A percentile compares a stretch with the other conserved stretches of the same genome.
phyloP scores from a whole-genome alignment of 2,329 filamentous ascomycete genomes.

The Colletotrichum magnum region DNA sequence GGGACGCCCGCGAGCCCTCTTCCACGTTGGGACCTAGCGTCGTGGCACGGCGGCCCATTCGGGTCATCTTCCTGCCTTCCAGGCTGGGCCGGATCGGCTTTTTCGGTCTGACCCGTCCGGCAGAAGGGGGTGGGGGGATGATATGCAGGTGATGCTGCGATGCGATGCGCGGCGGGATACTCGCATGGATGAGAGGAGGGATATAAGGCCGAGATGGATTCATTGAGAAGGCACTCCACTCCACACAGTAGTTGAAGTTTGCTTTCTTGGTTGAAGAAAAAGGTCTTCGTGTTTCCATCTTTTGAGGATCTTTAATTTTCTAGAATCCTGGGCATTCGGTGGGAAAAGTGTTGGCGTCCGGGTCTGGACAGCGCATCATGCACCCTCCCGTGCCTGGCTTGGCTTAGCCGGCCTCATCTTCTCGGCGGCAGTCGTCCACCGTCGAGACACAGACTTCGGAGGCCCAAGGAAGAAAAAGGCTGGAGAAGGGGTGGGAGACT shows the following conservation, averaged over 20 bases:
- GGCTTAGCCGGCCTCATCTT: not conserved
- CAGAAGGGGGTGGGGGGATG: not conserved
- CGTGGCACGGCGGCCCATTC: constrained; percentile 17
- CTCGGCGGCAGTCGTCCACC: not conserved
- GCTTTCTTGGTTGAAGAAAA: not conserved
- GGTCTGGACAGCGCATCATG: constrained; percentile 14
- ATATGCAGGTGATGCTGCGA: not conserved
- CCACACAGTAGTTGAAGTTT: not conserved
- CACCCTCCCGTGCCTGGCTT: constrained; percentile 13
- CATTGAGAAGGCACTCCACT: not conserved
- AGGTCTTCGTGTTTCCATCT: not conserved
- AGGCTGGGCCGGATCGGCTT: not conserved
- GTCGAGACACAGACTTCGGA: not conserved
- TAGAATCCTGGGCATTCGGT: constrained; percentile 10
- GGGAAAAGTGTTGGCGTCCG: constrained; percentile 1
- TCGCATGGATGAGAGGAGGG: not conserved
- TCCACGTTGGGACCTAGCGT: constrained; percentile 12
- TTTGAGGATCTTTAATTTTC: not conserved
- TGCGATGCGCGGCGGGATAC: not conserved
- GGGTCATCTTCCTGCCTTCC: constrained; percentile 4
- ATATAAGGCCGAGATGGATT: not conserved
- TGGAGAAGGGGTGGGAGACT: too few species aligned
- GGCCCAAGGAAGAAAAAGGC: not conserved
- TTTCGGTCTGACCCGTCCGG: not conserved
- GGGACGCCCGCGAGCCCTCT: constrained; percentile 14